Base-by-base conservation (phyloP, 805 yeast genomes). In the Candida methanosorbosa region DNA sequence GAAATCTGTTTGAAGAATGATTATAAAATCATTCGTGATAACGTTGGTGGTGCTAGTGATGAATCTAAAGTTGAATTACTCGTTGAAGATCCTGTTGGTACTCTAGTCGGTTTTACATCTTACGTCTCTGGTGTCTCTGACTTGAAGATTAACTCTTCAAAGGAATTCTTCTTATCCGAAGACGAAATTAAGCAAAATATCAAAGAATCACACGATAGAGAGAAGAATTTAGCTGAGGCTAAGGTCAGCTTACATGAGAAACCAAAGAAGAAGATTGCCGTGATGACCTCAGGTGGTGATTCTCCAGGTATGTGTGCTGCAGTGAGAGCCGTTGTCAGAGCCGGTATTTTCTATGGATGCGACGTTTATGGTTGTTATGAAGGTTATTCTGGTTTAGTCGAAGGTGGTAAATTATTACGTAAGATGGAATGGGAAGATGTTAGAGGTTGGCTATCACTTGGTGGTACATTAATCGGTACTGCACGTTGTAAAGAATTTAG, bases 261-360 rank as follows among this genome's bases (percentile, higher is more conserved):
- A 13, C 27, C 35, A 21, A 42, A 39, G 37, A 55, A 53, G 36
- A 65, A 78, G 56, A 76, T 80, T 39, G 88, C 79, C 2, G 82
- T 80, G 13, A 79, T 80, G 85, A 80, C 87, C 1, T 78, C 85
- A 1, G 88, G 88, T 39, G 88, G 88, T 46, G 88, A 80, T 50
- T 79, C 86, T 20, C 88, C 82, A 8, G 88, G 88, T 43, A 80
- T 80, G 88, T 78, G 78, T 51, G 78, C 86, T 4, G 78, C 75
- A 24, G 87, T 80, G 18, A 61, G 87, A 41, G 84, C 86, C 3
- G 81, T 80, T 30, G 78, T 80, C 4, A 60, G 88, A 38, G 70
- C 85, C 0, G 76, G 80, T n/a, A 71, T 80, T 39, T 69, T 61
- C 56, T 64, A 63, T 36, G 81, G 78, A 3, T 80, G 86, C 52